Evolutionary conservation across 148 eudicot species (phyloP), one percentile per base, ranked within the genome.

Genomic region (Cornus controversa): DNA sequence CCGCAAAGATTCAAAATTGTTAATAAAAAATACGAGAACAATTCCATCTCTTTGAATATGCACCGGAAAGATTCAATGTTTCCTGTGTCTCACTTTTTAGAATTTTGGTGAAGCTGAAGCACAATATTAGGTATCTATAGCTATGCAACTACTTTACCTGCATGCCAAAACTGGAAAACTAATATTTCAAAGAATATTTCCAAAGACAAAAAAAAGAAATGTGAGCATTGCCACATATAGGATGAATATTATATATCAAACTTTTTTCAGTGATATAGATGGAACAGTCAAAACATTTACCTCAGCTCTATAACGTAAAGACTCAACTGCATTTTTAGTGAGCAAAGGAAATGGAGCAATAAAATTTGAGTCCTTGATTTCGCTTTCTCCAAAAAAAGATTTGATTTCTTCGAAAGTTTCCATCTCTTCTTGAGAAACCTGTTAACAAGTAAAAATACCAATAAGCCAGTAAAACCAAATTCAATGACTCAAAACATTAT

Each of bases 281-380:
- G 20, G 64, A 50, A 50, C 27, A 18, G n/a, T 75, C 42, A 66
- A 22, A 45, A 27, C n/a, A 37, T 66, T 77, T 88, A 93, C 98
- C 97, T 93, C 98, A 79, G 98, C 91, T 80, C 99, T 87, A 84
- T 93, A 96, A 22, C 99, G 90, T 79, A 96, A 83, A 9, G 95
- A 89, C 77, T 96, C 99, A 78, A 93, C 98, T 13, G 99, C 99
- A 87, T 91, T 91, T 81, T 88, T 84, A 10, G 87, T 83, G 15
- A 91, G 97, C 77, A 90, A 83, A 74, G 95, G 98, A 83, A 93
- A 96, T 63, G 97, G 91, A 70, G 92, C 97, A 63, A 96, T 86
- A 77, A 85, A 91, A 66, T 82, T 91, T 42, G 85, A 80, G 76
- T 89, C 93, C 77, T 81, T 79, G 58, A 71, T 76, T 57, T 78